Conservation (phyloP, 2,329 filamentous ascomycete genomes). For the Falciphora oryzae region DNA sequence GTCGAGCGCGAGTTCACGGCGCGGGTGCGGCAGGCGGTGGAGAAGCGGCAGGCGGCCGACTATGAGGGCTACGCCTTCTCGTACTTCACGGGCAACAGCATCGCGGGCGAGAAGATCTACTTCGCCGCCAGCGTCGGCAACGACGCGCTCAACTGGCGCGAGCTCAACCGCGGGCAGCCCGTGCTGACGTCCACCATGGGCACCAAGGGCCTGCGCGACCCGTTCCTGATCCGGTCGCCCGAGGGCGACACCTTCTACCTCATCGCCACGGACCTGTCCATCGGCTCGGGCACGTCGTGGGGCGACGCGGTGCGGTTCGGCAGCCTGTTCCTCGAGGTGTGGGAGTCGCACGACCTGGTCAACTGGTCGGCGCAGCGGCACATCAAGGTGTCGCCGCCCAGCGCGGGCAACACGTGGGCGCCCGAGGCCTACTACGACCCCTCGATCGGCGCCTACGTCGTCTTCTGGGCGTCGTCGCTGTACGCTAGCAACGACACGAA, state of each 20-base stretch:
- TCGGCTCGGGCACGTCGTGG: constrained; percentile 23
- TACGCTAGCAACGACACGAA: constrained; percentile 34
- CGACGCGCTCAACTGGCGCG: constrained; percentile 33
- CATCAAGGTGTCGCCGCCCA: constrained; percentile 31
- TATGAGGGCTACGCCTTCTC: constrained; percentile 44
- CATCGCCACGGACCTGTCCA: constrained; percentile 36
- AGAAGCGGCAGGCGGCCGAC: constrained; percentile 20
- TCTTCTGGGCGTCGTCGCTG: constrained; percentile 38
- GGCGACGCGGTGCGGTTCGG: constrained; percentile 19
- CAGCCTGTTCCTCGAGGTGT: constrained; percentile 28
- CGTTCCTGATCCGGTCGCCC: constrained; percentile 34
- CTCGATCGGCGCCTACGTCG: constrained; percentile 22
- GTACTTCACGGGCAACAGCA: constrained; percentile 42
- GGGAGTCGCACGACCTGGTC: constrained; percentile 34
- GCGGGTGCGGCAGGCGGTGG: constrained; percentile 26
- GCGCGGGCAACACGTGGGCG: constrained; percentile 36
- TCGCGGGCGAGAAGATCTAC: constrained; percentile 27
- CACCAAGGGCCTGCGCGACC: constrained; percentile 34
- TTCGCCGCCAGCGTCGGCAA: constrained; percentile 35
- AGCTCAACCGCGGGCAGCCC: constrained; percentile 32
- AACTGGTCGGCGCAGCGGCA: constrained; percentile 33
- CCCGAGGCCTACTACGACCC: constrained; percentile 33
- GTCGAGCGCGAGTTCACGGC: constrained; percentile 27
- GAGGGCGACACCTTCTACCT: constrained; percentile 34
- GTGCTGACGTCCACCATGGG: constrained; percentile 31